These are phyloP conservation scores for Extremus antarcticus DNA, from an alignment of 495 filamentous ascomycete genomes.

Conservation along the genomic window DNA sequence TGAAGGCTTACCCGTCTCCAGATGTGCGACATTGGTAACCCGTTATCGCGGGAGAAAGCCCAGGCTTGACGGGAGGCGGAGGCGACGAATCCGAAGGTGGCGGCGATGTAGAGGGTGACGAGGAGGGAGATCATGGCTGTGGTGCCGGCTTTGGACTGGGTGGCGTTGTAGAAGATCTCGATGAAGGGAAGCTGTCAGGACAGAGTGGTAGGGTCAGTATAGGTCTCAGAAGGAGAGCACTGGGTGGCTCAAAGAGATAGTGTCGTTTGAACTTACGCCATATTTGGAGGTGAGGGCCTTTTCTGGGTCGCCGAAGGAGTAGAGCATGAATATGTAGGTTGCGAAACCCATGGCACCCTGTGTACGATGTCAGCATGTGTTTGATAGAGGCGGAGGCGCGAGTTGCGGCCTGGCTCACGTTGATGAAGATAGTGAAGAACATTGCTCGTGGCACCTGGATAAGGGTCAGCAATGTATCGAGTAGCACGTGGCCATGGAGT, in stretches of 20 bases:
- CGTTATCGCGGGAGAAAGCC: neutral
- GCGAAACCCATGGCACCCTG: slow-evolving; percentile 18
- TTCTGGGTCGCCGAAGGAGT: slow-evolving; percentile 16
- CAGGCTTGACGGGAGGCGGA: slow-evolving; percentile 4
- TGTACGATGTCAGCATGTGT: too few species aligned
- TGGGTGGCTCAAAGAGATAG: too few species aligned
- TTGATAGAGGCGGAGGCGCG: too few species aligned
- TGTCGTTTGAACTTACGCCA: too few species aligned
- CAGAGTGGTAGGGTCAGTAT: too few species aligned
- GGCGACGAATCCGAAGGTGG: neutral
- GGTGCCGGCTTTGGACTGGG: slow-evolving; percentile 31
- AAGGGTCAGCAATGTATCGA: neutral
- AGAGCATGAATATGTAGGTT: slow-evolving; percentile 21
- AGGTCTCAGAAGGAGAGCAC: too few species aligned
- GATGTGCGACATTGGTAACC: neutral
- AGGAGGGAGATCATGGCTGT: slow-evolving; percentile 39
- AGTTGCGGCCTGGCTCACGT: too few species aligned
- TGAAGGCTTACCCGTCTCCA: slow-evolving; percentile 23
- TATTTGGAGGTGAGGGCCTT: slow-evolving; percentile 4
- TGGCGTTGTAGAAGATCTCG: slow-evolving; percentile 41
- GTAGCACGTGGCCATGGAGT: neutral
- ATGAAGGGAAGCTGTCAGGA: slow-evolving; percentile 44
- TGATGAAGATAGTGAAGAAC: slow-evolving; percentile 9
- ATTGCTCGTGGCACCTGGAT: slow-evolving; percentile 8
- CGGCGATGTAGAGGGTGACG: slow-evolving; percentile 30